Evolutionary conservation across 108 stramenopile genomes (phyloP).

Genomic region (Cyclostephanos invisitatus): DNA sequence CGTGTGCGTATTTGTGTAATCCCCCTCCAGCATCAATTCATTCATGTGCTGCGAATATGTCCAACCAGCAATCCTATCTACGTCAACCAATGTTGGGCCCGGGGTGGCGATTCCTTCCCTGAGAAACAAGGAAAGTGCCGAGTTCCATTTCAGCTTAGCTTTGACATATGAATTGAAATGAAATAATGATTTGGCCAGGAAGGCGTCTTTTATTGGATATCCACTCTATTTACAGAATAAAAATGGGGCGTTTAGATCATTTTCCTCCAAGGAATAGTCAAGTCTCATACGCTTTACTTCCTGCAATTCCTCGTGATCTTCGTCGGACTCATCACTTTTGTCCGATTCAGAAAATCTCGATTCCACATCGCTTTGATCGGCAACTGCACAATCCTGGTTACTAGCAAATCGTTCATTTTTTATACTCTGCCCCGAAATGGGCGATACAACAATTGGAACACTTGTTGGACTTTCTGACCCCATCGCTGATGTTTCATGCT

Average conservation of each 20-base stretch:
- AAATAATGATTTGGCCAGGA: constrained; percentile 6
- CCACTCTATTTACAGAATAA: neutral
- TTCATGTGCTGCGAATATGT: constrained; percentile 3
- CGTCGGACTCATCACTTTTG: neutral
- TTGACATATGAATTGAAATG: constrained; percentile 11
- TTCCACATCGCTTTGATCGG: neutral
- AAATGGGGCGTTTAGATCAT: neutral
- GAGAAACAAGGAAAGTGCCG: neutral
- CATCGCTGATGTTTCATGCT: neutral
- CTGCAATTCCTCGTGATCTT: neutral
- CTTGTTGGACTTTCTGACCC: neutral
- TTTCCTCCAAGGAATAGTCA: neutral
- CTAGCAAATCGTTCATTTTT: neutral
- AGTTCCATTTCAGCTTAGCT: constrained; percentile 3
- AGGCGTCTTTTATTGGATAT: neutral
- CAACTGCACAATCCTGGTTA: neutral
- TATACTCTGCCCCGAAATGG: neutral
- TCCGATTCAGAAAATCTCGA: neutral
- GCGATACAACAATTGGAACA: neutral
- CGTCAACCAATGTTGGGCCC: constrained; percentile 3
- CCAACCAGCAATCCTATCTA: constrained; percentile 7
- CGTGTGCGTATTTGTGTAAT: neutral
- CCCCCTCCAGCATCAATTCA: neutral
- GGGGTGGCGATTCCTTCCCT: constrained; percentile 10
- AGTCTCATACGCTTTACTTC: constrained; percentile 6